Percentiles rank a stretch among this genome's conserved stretches.
These are phyloP conservation scores for Oldenlandia corymbosa DNA, from an alignment of 257 asterid genomes.

Conservation along the genomic window DNA sequence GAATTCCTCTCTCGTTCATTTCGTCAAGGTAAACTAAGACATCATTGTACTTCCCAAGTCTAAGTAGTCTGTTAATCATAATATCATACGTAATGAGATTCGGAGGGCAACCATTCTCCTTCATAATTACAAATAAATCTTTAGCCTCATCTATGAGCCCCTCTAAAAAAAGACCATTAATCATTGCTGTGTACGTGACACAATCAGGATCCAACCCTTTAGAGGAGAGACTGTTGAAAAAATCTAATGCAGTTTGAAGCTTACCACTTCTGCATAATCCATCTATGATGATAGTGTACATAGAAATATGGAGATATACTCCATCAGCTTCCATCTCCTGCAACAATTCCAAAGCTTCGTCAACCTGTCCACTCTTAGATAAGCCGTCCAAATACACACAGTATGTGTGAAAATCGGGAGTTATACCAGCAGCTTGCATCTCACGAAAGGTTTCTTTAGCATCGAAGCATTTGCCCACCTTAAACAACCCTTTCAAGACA, in stretches of 20 bases:
- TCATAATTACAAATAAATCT: background rate
- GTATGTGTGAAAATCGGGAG: background rate
- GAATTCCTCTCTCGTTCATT: background rate
- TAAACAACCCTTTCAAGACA: background rate
- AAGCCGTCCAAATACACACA: conserved; percentile 2
- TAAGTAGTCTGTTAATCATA: background rate
- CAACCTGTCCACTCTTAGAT: background rate
- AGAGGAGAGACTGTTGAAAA: background rate
- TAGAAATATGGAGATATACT: background rate
- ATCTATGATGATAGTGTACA: background rate
- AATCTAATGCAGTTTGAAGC: background rate
- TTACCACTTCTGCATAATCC: conserved; percentile 1
- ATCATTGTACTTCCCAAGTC: background rate
- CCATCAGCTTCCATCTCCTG: background rate
- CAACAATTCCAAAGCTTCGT: background rate
- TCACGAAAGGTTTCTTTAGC: background rate
- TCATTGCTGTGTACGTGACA: background rate
- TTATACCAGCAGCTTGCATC: background rate
- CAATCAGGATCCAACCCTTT: conserved; percentile 1
- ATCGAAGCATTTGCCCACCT: background rate
- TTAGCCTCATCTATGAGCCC: background rate
- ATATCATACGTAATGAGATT: background rate
- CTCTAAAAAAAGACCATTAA: background rate
- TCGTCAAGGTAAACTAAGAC: background rate
- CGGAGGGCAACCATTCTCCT: background rate